Percentiles rank a stretch among this genome's conserved stretches.
Evolutionary conservation across 441 rosid species (phyloP).

Genomic region (Corymbia citriodora): DNA sequence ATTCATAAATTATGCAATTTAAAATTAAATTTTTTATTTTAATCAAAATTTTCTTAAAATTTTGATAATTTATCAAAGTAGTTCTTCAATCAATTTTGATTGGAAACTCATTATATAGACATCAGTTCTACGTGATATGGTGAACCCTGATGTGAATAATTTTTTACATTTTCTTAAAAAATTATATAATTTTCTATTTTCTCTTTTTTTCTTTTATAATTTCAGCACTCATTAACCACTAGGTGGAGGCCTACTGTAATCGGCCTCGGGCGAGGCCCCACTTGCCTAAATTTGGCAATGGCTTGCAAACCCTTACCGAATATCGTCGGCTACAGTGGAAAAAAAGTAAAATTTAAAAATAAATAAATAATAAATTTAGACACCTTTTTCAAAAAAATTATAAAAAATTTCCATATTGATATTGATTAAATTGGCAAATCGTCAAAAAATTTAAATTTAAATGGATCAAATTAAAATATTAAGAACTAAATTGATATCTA

Average conservation of each 20-base stretch:
- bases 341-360: background rate
- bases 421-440: background rate
- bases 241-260: too few species aligned
- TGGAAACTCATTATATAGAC: too few species aligned
- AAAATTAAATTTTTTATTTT: background rate
- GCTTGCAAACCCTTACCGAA: too few species aligned
- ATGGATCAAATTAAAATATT: background rate
- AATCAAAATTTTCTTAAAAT: too few species aligned
- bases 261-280: background rate
- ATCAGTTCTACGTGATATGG: fast-evolving
- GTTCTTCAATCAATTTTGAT: background rate
- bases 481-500: fast-evolving
- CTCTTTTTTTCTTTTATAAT: too few species aligned
- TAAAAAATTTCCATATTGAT: background rate
- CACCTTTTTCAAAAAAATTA: background rate
- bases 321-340: fast-evolving
- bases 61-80: background rate
- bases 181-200: background rate
- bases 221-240: too few species aligned
- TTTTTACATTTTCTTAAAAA: background rate
- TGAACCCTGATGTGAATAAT: fast-evolving
- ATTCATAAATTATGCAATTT: too few species aligned
- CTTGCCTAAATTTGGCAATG: background rate
- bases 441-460: fast-evolving
- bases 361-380: background rate